Evolutionary conservation across 2,329 filamentous ascomycete species (phyloP).

Genomic region (Neofusicoccum laricinum): DNA sequence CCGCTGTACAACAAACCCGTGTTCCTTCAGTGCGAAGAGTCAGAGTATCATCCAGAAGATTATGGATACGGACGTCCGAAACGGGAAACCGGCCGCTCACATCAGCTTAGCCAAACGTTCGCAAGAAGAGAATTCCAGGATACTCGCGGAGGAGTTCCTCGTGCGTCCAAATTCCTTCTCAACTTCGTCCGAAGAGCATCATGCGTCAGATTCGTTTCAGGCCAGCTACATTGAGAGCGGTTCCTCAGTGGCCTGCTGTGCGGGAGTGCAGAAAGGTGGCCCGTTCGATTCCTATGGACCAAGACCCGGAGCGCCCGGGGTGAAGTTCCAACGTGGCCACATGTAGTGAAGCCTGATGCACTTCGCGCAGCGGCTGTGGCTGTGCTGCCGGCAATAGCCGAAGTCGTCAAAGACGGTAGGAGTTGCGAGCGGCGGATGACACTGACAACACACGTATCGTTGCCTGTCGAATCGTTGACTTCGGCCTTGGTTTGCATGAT

Average conservation of each 20-base stretch:
- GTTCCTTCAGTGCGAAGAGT: too few species aligned
- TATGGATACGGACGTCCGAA: too few species aligned
- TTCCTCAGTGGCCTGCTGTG: too few species aligned
- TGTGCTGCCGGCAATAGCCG: neutral
- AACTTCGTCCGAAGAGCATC: neutral
- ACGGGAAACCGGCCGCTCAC: neutral
- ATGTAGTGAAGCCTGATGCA: neutral
- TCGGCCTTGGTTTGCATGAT: neutral
- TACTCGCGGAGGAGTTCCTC: too few species aligned
- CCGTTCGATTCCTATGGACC: neutral
- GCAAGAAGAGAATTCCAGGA: neutral
- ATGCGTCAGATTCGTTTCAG: neutral
- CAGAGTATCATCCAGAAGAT: too few species aligned
- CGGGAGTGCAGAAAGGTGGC: neutral
- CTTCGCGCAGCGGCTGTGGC: neutral
- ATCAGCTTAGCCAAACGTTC: neutral
- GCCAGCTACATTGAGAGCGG: neutral
- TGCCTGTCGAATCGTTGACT: neutral
- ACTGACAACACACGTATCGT: neutral
- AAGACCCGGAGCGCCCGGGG: neutral
- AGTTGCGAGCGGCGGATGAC: neutral
- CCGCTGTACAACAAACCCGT: too few species aligned
- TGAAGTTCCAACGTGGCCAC: slow-evolving; percentile 1
- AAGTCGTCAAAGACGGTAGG: slow-evolving; percentile 5
- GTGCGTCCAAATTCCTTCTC: too few species aligned